A percentile compares a stretch with the other conserved stretches of the same genome.
Conservation (phyloP, 2,329 filamentous ascomycete genomes). For the Pseudocercospora pini-densiflorae region DNA sequence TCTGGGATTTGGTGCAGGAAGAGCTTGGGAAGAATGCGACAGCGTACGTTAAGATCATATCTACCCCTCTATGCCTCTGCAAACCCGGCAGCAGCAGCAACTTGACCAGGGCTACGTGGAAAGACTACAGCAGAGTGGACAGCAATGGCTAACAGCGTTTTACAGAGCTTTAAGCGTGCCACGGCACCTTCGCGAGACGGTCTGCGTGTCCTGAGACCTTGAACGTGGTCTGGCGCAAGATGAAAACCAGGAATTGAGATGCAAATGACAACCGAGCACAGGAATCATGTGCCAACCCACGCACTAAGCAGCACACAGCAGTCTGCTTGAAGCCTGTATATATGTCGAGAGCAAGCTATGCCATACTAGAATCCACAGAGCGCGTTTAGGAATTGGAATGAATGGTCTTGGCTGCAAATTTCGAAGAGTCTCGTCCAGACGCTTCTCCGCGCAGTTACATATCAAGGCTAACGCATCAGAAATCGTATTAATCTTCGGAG, state of each 20-base stretch:
- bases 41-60: constrained; percentile 51
- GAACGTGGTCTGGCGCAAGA: not conserved
- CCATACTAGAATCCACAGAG: constrained; percentile 1
- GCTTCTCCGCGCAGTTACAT: not conserved
- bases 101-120: not conserved
- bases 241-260: not conserved
- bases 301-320: not conserved
- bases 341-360: constrained; percentile 5
- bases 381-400: not conserved
- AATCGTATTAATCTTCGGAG: not conserved
- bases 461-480: not conserved
- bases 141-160: constrained; percentile 11
- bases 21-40: constrained; percentile 99
- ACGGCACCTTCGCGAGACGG: constrained; percentile 54
- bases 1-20: constrained; percentile 90
- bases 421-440: not conserved
- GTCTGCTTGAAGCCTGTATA: constrained; percentile 2
- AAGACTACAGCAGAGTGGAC: not conserved
- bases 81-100: not conserved
- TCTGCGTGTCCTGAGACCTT: constrained; percentile 52
- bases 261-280: not conserved
- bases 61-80: not conserved
- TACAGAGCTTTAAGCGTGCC: constrained; percentile 58
- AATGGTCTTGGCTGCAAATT: not conserved
- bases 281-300: not conserved